Conservation (phyloP, 345 rosid genomes). For the Eucalyptus curtisii region DNA sequence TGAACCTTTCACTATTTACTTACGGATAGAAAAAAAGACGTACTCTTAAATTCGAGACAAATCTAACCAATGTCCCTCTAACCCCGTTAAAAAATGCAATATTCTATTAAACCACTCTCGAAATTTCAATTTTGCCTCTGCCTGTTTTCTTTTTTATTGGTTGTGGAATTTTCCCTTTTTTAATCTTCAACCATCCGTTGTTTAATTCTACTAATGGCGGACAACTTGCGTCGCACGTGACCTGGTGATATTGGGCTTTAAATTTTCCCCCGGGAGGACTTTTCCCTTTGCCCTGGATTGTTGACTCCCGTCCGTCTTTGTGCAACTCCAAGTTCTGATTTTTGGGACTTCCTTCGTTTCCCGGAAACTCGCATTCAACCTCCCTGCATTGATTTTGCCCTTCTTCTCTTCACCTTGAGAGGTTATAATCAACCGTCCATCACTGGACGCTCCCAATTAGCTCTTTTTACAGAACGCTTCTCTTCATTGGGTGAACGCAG, state of each 20-base stretch:
- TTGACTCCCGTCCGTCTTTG: too few relatives aligned
- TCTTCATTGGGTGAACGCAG: background rate
- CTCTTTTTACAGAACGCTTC: background rate
- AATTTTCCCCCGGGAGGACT: rapidly evolving
- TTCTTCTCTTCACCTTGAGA: background rate
- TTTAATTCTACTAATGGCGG: too few relatives aligned
- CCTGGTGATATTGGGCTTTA: background rate
- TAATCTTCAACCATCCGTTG: too few relatives aligned
- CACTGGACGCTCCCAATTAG: background rate
- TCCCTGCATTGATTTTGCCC: background rate
- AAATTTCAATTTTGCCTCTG: too few relatives aligned
- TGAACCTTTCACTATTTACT: background rate
- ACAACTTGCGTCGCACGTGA: background rate
- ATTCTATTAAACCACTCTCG: too few relatives aligned
- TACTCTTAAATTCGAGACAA: too few relatives aligned
- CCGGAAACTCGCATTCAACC: background rate
- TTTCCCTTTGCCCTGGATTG: background rate
- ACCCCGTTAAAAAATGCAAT: background rate
- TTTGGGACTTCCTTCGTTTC: background rate
- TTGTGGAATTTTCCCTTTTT: too few relatives aligned
- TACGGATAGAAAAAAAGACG: background rate
- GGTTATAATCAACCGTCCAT: background rate
- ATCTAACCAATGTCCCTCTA: background rate
- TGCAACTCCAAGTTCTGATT: too few relatives aligned
- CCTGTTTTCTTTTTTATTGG: too few relatives aligned